Evolutionary conservation across 2,329 filamentous ascomycete genomes (phyloP).

Genomic region (Fusarium bactridioides): DNA sequence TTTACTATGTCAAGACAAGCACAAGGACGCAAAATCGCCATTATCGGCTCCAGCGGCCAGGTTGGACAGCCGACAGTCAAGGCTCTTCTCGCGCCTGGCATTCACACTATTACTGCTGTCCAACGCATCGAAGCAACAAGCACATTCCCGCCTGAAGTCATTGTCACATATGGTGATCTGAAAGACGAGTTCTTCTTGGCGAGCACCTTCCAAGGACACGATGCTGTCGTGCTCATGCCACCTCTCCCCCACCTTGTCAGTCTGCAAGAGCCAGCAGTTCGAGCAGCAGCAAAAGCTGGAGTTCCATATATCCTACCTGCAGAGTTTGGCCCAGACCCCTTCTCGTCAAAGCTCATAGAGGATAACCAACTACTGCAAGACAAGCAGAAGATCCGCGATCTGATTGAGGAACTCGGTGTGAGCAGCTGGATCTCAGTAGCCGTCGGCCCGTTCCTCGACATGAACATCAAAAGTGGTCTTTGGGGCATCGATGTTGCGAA

Average conservation of each 20-base stretch:
- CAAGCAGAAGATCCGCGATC: conserved; percentile 12
- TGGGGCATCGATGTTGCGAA: conserved; percentile 9
- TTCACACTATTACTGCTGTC: conserved; percentile 14
- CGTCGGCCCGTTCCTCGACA: conserved; percentile 10
- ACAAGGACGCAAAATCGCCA: conserved; percentile 10
- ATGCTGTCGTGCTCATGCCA: conserved; percentile 10
- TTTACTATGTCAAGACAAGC: not conserved
- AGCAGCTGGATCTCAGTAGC: conserved; percentile 23
- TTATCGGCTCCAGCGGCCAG: conserved; percentile 9
- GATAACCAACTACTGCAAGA: conserved; percentile 13
- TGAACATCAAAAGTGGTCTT: conserved; percentile 4
- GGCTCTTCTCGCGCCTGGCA: not conserved
- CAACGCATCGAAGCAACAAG: conserved; percentile 11
- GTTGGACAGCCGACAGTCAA: not conserved
- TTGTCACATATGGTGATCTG: conserved; percentile 2
- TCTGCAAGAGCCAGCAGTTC: conserved; percentile 18
- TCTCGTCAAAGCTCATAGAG: not conserved
- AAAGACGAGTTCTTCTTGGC: conserved; percentile 9
- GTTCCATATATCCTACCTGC: conserved; percentile 3
- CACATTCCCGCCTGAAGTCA: not conserved
- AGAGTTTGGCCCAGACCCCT: conserved; percentile 24
- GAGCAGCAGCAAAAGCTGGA: not conserved
- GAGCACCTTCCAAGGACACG: conserved; percentile 1
- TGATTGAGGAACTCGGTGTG: conserved; percentile 13
- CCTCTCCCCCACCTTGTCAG: conserved; percentile 15